Base-by-base conservation (phyloP, 2,329 filamentous ascomycete species). In the Aspergillus transmontanensis region DNA sequence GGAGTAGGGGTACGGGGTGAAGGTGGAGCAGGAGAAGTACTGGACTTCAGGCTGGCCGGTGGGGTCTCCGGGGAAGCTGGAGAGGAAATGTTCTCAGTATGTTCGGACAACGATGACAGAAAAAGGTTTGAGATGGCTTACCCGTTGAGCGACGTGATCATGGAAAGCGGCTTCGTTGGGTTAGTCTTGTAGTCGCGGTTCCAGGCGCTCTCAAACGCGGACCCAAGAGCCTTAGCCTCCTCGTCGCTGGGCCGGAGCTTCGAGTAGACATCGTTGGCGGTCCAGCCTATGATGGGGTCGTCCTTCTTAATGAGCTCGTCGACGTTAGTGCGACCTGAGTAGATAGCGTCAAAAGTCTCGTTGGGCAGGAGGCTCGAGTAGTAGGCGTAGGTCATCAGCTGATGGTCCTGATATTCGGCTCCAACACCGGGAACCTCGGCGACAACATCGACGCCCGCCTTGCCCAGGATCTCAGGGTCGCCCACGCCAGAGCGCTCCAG, bases 1-100 rank as follows among this genome's bases (percentile, higher is more conserved):
- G 6, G 58, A 30, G 58, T 53, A 59, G 14, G 58, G 58, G 58
- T 59, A 59, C n/a, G 28, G 32, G 11, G 53, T 56, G 41, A 56
- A 56, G 12, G 26, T 23, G 19, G 53, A 56, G n/a, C 32, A 39
- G 32, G 53, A 32, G 53, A 56, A 39, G 34, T 56, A 56, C 41
- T 56, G 53, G 34, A 36, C 34, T 21, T 14, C 53, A 39, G 21
- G 53, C 34, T 43, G 32, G 34, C 32, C 10, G 34, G 53, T 14
- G 21, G 53, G 5, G 26, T 56, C 53, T 10, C 32, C 53, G 34
- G 53, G 53, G 34, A 36, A 36, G 34, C 34, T 36, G 12, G 34
- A 36, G 34, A 36, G 34, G 34, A 36, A 6, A 36, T 36, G 12
- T 36, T 36, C 34, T 36, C 34, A 36, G 34, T 36, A 36, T 36